phyloP scores from a whole-genome alignment of 2,329 filamentous ascomycete species.

The Apiospora marii region DNA sequence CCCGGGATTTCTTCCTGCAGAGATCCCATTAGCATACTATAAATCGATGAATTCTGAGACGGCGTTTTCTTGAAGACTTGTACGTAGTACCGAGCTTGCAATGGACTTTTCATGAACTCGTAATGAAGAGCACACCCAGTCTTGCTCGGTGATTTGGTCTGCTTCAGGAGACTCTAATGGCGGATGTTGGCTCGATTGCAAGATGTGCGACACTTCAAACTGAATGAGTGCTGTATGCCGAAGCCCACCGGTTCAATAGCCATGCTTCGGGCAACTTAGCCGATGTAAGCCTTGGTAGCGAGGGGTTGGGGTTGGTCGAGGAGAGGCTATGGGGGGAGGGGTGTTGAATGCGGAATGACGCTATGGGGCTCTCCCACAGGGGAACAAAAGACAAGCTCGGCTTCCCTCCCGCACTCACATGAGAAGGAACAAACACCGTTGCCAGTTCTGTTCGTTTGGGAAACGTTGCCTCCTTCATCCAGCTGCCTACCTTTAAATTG shows the following conservation, averaged over 20 bases:
- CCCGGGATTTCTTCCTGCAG: constrained; percentile 23
- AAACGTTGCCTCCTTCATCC: background rate
- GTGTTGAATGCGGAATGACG: constrained; percentile 23
- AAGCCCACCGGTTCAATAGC: constrained; percentile 7
- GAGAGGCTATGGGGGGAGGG: constrained; percentile 14
- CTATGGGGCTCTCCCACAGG: constrained; percentile 17
- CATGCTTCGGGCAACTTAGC: constrained; percentile 15
- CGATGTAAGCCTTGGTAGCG: constrained; percentile 23
- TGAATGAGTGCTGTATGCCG: background rate
- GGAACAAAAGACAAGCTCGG: constrained; percentile 18
- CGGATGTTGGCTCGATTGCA: background rate
- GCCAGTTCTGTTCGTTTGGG: background rate
- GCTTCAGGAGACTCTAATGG: background rate
- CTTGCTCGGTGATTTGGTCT: background rate
- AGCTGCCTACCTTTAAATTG: too few relatives aligned
- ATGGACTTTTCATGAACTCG: background rate
- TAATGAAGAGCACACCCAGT: background rate
- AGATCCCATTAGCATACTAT: constrained; percentile 6
- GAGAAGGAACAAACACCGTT: background rate
- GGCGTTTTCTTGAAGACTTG: background rate
- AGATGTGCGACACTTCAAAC: background rate
- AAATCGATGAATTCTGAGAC: constrained; percentile 19
- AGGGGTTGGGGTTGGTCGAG: background rate
- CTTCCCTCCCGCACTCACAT: constrained; percentile 6
- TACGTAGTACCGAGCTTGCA: background rate